These are phyloP conservation scores for Suaeda aralocaspica DNA, from an alignment of 148 eudicot species.

Conservation along the genomic window DNA sequence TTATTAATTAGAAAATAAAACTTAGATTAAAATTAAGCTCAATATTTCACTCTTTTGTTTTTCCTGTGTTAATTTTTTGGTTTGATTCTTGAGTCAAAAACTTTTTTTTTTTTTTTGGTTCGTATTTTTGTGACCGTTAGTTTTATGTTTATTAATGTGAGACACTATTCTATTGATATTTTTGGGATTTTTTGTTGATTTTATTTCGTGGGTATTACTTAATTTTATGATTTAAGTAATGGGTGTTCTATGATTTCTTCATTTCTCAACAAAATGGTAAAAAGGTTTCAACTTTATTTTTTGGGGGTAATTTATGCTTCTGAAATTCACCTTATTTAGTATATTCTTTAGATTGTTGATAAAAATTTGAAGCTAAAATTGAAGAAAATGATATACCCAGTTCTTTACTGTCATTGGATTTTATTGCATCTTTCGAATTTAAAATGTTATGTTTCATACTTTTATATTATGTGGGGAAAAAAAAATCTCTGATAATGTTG, in stretches of 20 bases:
- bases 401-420: background rate
- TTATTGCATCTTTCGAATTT: background rate
- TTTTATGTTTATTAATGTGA: background rate
- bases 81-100: background rate
- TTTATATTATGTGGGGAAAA: no score
- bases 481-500: background rate
- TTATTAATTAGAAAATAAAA: background rate
- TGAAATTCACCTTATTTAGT: background rate
- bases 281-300: background rate
- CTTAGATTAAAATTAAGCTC: background rate
- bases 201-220: slow-evolving; percentile 11
- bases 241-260: background rate
- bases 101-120: no score
- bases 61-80: background rate
- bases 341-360: no score
- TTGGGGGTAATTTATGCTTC: background rate
- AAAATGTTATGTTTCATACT: no score
- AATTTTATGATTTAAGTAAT: background rate
- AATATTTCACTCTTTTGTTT: background rate
- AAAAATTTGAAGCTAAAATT: background rate
- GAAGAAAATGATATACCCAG: background rate
- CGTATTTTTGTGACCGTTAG: background rate
- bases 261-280: background rate
- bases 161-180: slow-evolving; percentile 23
- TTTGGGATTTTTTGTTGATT: background rate